phyloP scores from a whole-genome alignment of 2,329 filamentous ascomycete species.

The Mariannaea sp. region DNA sequence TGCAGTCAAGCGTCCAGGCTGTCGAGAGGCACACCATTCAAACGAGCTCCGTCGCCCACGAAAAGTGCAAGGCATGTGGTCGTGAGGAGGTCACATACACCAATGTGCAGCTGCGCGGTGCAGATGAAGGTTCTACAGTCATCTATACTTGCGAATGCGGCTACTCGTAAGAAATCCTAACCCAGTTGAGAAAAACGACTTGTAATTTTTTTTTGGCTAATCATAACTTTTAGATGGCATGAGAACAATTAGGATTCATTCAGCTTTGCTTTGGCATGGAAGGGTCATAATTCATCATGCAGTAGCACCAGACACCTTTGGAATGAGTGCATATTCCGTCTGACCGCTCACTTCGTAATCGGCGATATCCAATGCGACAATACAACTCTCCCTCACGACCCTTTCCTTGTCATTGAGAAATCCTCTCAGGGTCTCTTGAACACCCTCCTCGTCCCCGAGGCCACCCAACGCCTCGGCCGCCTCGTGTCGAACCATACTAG shows the following conservation, averaged over 20 bases:
- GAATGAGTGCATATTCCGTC: conserved; percentile 89
- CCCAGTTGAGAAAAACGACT: conserved; percentile 21
- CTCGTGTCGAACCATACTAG: conserved; percentile 96
- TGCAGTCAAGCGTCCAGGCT: conserved; percentile 80
- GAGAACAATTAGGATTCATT: conserved; percentile 59
- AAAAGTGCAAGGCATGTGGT: conserved; percentile 81
- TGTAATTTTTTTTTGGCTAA: conserved; percentile 27
- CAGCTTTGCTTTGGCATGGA: conserved; percentile 23
- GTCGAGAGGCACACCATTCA: conserved; percentile 78
- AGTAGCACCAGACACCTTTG: conserved; percentile 57
- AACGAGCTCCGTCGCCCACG: conserved; percentile 69
- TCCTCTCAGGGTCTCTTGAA: conserved; percentile 80
- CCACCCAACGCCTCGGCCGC: conserved; percentile 95
- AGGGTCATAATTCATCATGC: conserved; percentile 40
- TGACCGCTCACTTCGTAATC: conserved; percentile 92
- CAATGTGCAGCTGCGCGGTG: conserved; percentile 83
- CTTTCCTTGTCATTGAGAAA: conserved; percentile 91
- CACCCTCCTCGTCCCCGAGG: conserved; percentile 89
- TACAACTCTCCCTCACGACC: conserved; percentile 91
- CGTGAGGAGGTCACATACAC: conserved; percentile 82
- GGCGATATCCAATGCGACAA: conserved; percentile 97
- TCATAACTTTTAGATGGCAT: conserved; percentile 51
- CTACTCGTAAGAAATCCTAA: conserved; percentile 63
- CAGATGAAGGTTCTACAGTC: conserved; percentile 92
- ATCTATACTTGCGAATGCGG: conserved; percentile 91